phyloP scores from a whole-genome alignment of 2,329 filamentous ascomycete genomes.

The Escovopsis weberi region DNA sequence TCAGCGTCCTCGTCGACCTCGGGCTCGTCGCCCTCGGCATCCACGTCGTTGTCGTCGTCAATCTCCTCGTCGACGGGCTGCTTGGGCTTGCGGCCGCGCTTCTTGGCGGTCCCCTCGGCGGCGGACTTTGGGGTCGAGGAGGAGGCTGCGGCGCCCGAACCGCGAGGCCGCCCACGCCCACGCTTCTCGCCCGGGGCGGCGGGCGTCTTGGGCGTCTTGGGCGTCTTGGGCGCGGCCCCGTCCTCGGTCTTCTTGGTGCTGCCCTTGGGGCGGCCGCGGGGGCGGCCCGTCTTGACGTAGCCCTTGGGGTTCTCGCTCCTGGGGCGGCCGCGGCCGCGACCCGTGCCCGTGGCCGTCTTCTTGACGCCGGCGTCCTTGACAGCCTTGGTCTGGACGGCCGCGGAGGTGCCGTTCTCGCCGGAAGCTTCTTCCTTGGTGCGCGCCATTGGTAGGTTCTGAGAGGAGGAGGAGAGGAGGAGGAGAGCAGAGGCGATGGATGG shows the following conservation, averaged over 20 bases:
- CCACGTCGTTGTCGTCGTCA: slow-evolving; percentile 9
- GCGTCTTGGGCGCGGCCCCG: background rate
- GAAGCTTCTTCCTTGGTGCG: slow-evolving; percentile 18
- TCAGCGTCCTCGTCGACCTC: slow-evolving; percentile 4
- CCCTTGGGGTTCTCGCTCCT: slow-evolving; percentile 18
- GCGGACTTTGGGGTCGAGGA: slow-evolving; percentile 8
- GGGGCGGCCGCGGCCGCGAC: slow-evolving; percentile 30
- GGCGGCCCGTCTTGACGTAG: slow-evolving; percentile 27
- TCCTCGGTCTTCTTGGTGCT: slow-evolving; percentile 16
- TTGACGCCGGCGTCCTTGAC: slow-evolving; percentile 23
- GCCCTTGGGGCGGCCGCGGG: slow-evolving; percentile 33
- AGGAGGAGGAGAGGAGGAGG: background rate
- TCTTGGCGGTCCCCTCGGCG: slow-evolving; percentile 7
- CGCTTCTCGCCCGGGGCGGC: slow-evolving; percentile 7
- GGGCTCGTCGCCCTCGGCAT: slow-evolving; percentile 8
- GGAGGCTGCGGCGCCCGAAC: slow-evolving; percentile 9
- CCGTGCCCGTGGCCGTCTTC: slow-evolving; percentile 23
- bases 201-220: slow-evolving; percentile 5
- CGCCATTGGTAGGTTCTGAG: no score
- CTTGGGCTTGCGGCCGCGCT: slow-evolving; percentile 1
- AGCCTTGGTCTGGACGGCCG: slow-evolving; percentile 17
- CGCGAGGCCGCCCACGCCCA: slow-evolving; percentile 19
- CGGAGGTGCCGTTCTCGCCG: slow-evolving; percentile 4
- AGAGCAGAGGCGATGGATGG: background rate
- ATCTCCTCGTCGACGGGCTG: slow-evolving; percentile 15